These are phyloP conservation scores for Quercus lobata DNA, from an alignment of 331 rosid genomes.

Conservation along the genomic window DNA sequence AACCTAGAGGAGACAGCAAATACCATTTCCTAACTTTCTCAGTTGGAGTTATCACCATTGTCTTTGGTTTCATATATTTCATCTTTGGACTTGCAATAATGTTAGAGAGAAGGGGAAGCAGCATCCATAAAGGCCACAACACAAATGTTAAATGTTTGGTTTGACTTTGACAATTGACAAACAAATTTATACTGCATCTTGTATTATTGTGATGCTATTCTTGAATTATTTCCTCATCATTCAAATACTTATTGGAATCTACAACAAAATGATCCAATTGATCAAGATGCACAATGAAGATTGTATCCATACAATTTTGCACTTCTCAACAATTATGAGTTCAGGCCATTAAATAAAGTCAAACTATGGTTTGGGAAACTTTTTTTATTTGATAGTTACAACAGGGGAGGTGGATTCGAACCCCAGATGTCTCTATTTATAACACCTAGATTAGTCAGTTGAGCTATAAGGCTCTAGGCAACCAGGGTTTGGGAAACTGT, in stretches of 20 bases:
- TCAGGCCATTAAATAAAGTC: too few species aligned
- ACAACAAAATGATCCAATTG: too few species aligned
- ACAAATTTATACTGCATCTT: neutral
- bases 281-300: too few species aligned
- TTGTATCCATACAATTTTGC: too few species aligned
- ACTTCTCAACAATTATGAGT: neutral
- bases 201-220: neutral
- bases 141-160: slow-evolving; percentile 12
- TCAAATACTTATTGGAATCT: neutral
- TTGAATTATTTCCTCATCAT: neutral
- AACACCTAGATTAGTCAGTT: too few species aligned
- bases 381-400: too few species aligned
- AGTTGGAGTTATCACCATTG: slow-evolving; percentile 16
- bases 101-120: slow-evolving; percentile 2
- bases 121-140: neutral
- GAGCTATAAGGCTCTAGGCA: neutral
- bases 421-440: too few species aligned
- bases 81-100: slow-evolving; percentile 20
- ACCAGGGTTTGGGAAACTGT: neutral
- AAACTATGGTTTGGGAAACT: neutral
- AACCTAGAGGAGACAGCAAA: slow-evolving; percentile 18
- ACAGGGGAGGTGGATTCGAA: too few species aligned
- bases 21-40: slow-evolving; percentile 25
- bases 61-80: slow-evolving; percentile 20
- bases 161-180: neutral